Evolutionary conservation across 2,329 filamentous ascomycete species (phyloP), one percentile per base, ranked within the genome.

Genomic region (Aspergillus viridinutans): DNA sequence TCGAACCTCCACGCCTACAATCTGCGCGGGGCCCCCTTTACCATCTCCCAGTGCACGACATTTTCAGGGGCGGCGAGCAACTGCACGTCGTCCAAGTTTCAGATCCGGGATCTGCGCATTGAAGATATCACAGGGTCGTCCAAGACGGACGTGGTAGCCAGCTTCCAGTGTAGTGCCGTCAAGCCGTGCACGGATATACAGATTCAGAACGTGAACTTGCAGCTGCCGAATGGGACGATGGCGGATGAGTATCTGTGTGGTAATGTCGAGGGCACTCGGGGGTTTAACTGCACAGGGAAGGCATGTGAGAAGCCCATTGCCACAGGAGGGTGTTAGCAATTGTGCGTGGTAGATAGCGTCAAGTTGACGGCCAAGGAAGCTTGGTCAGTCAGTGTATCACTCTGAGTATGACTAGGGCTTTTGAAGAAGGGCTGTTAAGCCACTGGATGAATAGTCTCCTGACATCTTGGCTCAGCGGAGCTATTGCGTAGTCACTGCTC

Each of bases 41-140:
- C 68, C 1, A 71, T 78, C 25, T 73, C 69, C 1, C 76, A 78
- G 58, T 77, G 76, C 58, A 78, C 75, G 1, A 64, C 67, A 0
- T 38, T 38, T 77, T 74, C 56, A 69, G 56, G 4, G 69, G 69
- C 3, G 2, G 62, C 61, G 4, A 74, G 75, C 0, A 74, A 77
- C 49, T 77, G 74, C 59, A 74, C 72, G 0, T 75, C 72, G 8
- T 73, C 69, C 1, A 62, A 70, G 35, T 79, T 80, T 58, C 69
- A 79, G 51, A 65, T 80, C 23, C 58, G 61, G 2, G 67, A 75
- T 50, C 58, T 78, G 2, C 54, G 50, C 1, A 55, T 72, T 9
- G 49, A 25, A 1, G 55, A 62, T 29, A 52, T 69, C 2, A 55
- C 52, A 0, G 67, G 70, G 0, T 69, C 65, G 3, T 59, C 58